These are phyloP conservation scores for Trametes elegans DNA, from an alignment of 768 basidiomycete genomes.

Conservation along the genomic window DNA sequence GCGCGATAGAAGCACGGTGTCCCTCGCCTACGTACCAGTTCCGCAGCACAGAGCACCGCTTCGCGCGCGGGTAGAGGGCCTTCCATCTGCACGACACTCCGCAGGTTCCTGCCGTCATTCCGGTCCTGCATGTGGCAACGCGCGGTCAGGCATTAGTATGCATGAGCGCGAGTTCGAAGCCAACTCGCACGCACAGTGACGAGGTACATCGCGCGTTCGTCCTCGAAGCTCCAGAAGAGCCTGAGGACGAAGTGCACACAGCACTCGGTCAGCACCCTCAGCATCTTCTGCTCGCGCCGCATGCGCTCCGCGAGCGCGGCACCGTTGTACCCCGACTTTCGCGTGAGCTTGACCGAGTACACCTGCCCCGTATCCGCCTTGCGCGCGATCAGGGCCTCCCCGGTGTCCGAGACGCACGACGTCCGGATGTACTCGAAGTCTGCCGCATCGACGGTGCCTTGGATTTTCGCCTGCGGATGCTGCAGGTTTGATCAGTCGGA, in stretches of 20 bases:
- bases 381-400: constrained; percentile 16
- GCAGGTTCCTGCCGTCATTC: constrained; percentile 5
- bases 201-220: constrained; percentile 37
- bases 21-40: constrained; percentile 49
- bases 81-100: constrained; percentile 8
- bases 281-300: constrained; percentile 33
- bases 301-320: neutral
- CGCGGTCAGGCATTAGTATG: too few relatives aligned
- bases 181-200: constrained; percentile 41
- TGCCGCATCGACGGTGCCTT: constrained; percentile 1
- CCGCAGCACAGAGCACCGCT: constrained; percentile 44
- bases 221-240: constrained; percentile 41
- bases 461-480: too few relatives aligned
- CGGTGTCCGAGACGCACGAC: neutral
- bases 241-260: constrained; percentile 38
- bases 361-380: constrained; percentile 1
- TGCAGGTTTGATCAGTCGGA: too few relatives aligned
- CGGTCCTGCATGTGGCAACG: constrained; percentile 1
- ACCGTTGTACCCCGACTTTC: constrained; percentile 8
- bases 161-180: too few relatives aligned
- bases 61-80: constrained; percentile 37
- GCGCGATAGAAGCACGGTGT: neutral
- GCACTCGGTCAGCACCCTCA: constrained; percentile 36
- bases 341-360: constrained; percentile 18
- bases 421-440: constrained; percentile 18